Base-by-base conservation (phyloP, 192 early-diverging fungal species). In the Backusella liffmaniae region DNA sequence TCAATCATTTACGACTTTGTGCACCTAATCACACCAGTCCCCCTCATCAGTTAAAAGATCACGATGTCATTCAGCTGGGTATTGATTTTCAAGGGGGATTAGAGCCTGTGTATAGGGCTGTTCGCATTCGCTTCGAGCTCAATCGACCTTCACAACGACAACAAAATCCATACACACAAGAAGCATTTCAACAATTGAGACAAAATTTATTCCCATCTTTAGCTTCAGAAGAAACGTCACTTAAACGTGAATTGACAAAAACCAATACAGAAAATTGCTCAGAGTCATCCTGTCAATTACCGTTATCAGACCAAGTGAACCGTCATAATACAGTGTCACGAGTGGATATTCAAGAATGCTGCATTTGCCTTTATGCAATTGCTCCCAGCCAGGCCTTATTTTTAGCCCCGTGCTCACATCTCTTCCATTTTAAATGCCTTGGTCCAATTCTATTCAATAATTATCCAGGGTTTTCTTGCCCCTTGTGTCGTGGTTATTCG, bases 51-150 rank as follows among this genome's bases (percentile, higher is more conserved):
- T 77, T 99, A 73, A 90, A 92, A 74, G 93, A 96, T 85, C 95
- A 95, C 6, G 97, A 99, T 81, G 88, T 97, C 39, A 85, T 99
- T 72, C 96, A 99, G 85, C 87, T 99, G 39, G 97, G 97, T 36
- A 93, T 98, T 16, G 97, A 99, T 79, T 99, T 97, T 81, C 96
- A 97, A 86, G 96, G 96, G 32, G 89, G 95, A 62, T 18, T 76
- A 23, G 66, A 81, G 88, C 92, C 96, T 80, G 95, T 96, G 39
- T 97, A 95, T 88, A 93, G 96, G 84, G 94, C 94, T 73, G 95
- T 97, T 13, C 91, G 93, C 77, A 97, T 97, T 83, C 79, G 90
- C 34, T 80, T 94, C 18, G 92, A 95, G 80, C 79, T 93, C 70
- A 91, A 94, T 78, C 89, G 92, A 39, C 87, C 88, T 41, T 8